Percentiles rank a stretch among this genome's conserved stretches.
Conservation (phyloP, 2,329 filamentous ascomycete species). For the Penicillium decumbens region DNA sequence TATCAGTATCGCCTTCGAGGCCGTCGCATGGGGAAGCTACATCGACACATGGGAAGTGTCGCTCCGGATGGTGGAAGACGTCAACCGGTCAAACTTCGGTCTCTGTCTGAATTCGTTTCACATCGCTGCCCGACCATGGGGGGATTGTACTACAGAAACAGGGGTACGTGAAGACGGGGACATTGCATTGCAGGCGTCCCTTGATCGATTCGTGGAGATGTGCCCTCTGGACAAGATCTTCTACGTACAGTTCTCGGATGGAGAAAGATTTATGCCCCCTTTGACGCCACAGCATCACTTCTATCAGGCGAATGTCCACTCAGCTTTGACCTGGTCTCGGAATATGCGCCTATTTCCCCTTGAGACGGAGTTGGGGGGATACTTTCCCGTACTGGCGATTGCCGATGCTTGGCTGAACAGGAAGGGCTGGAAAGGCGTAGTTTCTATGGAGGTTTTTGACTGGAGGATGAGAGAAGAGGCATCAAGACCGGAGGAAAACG, state of each 20-base stretch:
- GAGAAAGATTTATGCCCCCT: conserved; percentile 20
- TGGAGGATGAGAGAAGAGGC: conserved; percentile 15
- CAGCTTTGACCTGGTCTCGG: conserved; percentile 16
- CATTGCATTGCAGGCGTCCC: conserved; percentile 7
- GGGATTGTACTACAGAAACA: conserved; percentile 14
- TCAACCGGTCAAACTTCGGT: conserved; percentile 29
- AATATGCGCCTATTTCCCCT: conserved; percentile 22
- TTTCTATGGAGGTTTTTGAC: conserved; percentile 24
- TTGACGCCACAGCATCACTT: conserved; percentile 15
- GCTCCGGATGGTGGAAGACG: conserved; percentile 21
- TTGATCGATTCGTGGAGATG: conserved; percentile 6
- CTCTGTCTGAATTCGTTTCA: conserved; percentile 32
- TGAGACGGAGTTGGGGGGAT: conserved; percentile 13
- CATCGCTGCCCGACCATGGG: conserved; percentile 25
- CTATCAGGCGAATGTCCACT: conserved; percentile 9
- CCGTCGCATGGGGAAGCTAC: conserved; percentile 23
- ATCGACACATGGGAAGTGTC: conserved; percentile 27
- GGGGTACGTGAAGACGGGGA: conserved; percentile 9
- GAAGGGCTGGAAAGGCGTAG: conserved; percentile 19
- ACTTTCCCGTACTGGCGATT: conserved; percentile 14
- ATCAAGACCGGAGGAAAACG: conserved; percentile 2
- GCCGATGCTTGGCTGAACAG: conserved; percentile 14
- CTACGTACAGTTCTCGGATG: conserved; percentile 30
- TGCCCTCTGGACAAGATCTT: conserved; percentile 18
- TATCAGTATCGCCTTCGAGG: conserved; percentile 26